These are phyloP conservation scores for Hortaea sp. DNA, from an alignment of 2,329 filamentous ascomycete genomes.

Conservation along the genomic window DNA sequence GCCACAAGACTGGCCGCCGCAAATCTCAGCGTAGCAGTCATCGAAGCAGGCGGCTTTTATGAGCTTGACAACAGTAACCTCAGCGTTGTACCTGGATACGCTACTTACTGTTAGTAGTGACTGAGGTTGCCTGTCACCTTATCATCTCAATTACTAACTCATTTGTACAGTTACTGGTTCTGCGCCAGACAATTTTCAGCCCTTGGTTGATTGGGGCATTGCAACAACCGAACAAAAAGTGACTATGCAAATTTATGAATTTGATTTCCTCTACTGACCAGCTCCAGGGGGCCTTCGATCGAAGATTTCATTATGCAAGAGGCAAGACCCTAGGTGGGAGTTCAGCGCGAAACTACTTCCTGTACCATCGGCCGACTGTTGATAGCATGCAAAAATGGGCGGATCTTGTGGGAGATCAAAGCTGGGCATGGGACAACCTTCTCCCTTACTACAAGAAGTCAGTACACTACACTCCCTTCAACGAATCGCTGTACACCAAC, in stretches of 20 bases:
- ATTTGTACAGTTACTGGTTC: background rate
- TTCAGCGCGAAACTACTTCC: slow-evolving; percentile 18
- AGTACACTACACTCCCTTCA: slow-evolving; percentile 11
- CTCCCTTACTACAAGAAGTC: slow-evolving; percentile 15
- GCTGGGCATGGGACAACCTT: slow-evolving; percentile 19
- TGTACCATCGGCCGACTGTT: slow-evolving; percentile 21
- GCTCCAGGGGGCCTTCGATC: too few species aligned
- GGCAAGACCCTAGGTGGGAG: slow-evolving; percentile 22
- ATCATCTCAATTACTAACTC: too few species aligned
- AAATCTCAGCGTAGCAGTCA: slow-evolving; percentile 11
- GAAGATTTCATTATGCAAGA: slow-evolving; percentile 17
- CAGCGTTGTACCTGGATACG: background rate
- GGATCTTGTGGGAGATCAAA: slow-evolving; percentile 25
- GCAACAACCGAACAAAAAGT: slow-evolving; percentile 17
- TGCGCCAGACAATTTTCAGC: slow-evolving; percentile 4
- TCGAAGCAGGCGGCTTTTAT: slow-evolving; percentile 18
- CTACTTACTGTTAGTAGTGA: background rate
- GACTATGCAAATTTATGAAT: background rate
- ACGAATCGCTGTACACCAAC: slow-evolving; percentile 14
- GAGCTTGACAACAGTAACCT: slow-evolving; percentile 12
- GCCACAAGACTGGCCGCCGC: slow-evolving; percentile 12
- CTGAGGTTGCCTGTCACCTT: too few species aligned
- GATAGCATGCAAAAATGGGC: slow-evolving; percentile 28
- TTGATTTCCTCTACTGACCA: too few species aligned
- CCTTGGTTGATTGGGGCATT: slow-evolving; percentile 20